Conservation (phyloP, 169 alveolate genomes). For the Cryptosporidium viatorum region DNA sequence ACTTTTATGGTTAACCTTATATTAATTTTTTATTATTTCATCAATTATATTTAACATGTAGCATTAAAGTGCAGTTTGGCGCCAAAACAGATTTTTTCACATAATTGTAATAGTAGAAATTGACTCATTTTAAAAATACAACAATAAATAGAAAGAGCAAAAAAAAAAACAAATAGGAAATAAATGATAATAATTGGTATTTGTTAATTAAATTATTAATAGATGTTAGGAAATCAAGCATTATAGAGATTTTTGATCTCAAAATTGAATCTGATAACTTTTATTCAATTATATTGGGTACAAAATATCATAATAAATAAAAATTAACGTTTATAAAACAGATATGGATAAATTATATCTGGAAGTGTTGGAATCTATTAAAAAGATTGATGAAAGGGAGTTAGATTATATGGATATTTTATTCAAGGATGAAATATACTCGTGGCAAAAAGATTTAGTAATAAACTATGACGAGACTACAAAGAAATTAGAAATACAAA, state of each 20-base stretch:
- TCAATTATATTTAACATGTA: neutral
- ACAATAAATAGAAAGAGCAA: too few relatives aligned
- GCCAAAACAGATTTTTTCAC: neutral
- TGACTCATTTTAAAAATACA: neutral
- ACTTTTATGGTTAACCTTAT: neutral
- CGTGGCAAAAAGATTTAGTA: conserved; percentile 62
- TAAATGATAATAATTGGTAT: neutral
- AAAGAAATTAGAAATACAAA: neutral
- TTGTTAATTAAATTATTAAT: too few relatives aligned
- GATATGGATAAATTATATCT: conserved; percentile 22
- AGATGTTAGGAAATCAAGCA: neutral
- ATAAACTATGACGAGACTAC: conserved; percentile 3
- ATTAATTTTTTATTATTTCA: neutral
- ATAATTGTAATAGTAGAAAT: neutral
- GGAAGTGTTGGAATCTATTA: conserved; percentile 14
- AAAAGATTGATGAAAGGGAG: conserved; percentile 8
- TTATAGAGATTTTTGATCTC: neutral
- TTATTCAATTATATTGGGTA: neutral
- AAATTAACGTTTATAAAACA: neutral
- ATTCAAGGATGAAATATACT: neutral
- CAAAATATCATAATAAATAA: too few relatives aligned
- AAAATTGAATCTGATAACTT: neutral
- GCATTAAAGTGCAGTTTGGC: neutral
- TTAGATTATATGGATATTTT: neutral
- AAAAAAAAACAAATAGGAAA: neutral